Evolutionary conservation across 192 early-diverging fungal genomes (phyloP), one percentile per base, ranked within the genome.

Genomic region (Coemansia sp.): DNA sequence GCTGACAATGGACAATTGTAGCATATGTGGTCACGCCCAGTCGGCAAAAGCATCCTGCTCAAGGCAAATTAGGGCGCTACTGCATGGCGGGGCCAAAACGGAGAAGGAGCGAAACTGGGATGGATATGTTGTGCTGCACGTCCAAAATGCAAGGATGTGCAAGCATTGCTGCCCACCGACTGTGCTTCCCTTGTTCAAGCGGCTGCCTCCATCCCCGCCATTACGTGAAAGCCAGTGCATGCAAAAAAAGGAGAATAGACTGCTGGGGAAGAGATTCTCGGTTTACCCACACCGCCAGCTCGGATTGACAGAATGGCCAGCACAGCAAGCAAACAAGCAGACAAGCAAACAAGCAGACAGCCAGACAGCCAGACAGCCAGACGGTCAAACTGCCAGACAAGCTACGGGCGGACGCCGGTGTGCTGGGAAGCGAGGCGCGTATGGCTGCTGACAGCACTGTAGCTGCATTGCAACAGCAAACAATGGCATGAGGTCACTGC

Each of bases 21-120:
- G 51, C 51, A n/a, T n/a, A 17, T 53, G 10, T 53, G 51, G 51
- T 53, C 51, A 53, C n/a, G n/a, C 51, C n/a, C n/a, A 16, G n/a
- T 17, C 7, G 13, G n/a, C 9, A 53, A 53, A 53, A 53, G 51
- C 16, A 53, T 45, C 48, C 48, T 50, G 48, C 48, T 50, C 48
- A 17, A 54, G 51, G 19, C 5, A 10, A 25, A 13, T 10, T 20
- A 25, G 51, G 51, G 7, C 51, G 51, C 8, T 25, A 22, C 20
- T 54, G 51, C 51, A 54, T 54, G 12, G 48, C 48, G 17, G 17
- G 7, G 16, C 0, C 51, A 10, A 54, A 54, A 54, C 1, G 10
- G 9, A 8, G 19, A 2, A 54, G 25, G 9, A 50, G 1, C 1
- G 19, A 50, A 14, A 54, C 25, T 25, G 25, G 25, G 25, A 25